phyloP scores from a whole-genome alignment of 2,329 filamentous ascomycete genomes.

The Colletotrichum brevisporum region DNA sequence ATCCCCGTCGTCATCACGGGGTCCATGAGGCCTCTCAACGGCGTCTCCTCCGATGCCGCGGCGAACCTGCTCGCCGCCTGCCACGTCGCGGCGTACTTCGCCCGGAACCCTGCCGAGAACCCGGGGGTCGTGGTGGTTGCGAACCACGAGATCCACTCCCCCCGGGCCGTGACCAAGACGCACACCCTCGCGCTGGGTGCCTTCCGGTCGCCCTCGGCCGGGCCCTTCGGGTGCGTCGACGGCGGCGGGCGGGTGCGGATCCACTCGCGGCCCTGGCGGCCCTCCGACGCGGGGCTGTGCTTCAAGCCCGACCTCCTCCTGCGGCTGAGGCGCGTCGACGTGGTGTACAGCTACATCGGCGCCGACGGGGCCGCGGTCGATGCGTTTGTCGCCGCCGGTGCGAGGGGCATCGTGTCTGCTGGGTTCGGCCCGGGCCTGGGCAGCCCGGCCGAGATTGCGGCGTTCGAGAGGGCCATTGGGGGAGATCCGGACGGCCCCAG shows the following conservation, averaged over 20 bases:
- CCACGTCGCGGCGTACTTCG: slow-evolving; percentile 6
- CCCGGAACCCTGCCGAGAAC: not conserved
- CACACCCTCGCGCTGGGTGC: slow-evolving; percentile 26
- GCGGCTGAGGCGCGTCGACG: slow-evolving; percentile 20
- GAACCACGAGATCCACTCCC: slow-evolving; percentile 28
- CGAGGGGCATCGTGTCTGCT: slow-evolving; percentile 15
- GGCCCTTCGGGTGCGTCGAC: not conserved
- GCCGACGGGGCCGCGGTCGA: slow-evolving; percentile 5
- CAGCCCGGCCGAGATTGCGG: slow-evolving; percentile 1
- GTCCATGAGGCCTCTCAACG: slow-evolving; percentile 18
- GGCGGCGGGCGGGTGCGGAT: slow-evolving; percentile 9
- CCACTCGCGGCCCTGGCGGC: not conserved
- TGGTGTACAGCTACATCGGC: slow-evolving; percentile 21
- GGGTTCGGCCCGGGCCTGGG: slow-evolving; percentile 24
- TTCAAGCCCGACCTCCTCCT: not conserved
- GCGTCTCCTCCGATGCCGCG: slow-evolving; percentile 21
- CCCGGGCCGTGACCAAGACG: slow-evolving; percentile 21
- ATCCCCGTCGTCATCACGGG: slow-evolving; percentile 22
- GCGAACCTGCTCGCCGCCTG: slow-evolving; percentile 29
- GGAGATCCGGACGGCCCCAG: not conserved
- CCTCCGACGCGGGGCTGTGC: not conserved
- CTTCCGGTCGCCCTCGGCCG: slow-evolving; percentile 15
- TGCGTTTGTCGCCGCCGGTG: slow-evolving; percentile 1
- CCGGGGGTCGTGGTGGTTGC: slow-evolving; percentile 20
- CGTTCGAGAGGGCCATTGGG: not conserved